Base-by-base conservation (phyloP, 2,329 filamentous ascomycete species). In the Phyllachora maydis region DNA sequence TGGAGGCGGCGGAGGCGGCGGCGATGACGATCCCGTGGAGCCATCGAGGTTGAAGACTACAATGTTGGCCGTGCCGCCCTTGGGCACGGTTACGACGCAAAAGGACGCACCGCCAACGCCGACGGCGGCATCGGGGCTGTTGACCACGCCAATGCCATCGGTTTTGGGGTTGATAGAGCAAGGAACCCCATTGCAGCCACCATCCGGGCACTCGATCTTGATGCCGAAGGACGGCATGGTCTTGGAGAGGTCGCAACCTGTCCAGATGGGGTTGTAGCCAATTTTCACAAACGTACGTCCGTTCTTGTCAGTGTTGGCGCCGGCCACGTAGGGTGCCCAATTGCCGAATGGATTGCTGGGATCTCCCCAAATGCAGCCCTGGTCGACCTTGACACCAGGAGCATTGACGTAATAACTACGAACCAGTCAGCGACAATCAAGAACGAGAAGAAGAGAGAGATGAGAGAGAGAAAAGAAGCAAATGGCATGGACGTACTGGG, bases 291-390 rank as follows among this genome's bases (percentile, higher is more conserved):
- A 83, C 2, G 75, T 81, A 30, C 63, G 47, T 23, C 76, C 77
- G 24, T 46, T 54, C 22, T 39, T 35, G 33, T 69, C 67, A 10
- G 67, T 69, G 46, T 83, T 83, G 27, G 73, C 70, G 28, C 77
- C 77, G 9, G 71, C 70, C 32, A 82, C 75, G 38, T 70, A 85
- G 3, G 74, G 68, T 23, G 63, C 56, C 77, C 77, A 83, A 51
- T 83, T 83, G 23, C 76, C 77, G 34, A 67, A 46, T 2, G 72
- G 57, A 31, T 68, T 54, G 19, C 52, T 50, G 6, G 54, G 54
- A 21, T 61, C 61, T 28, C 77, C 74, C 77, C 77, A 83, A 27
- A 72, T 46, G 42, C 77, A 85, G 23, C 63, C 75, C 23, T 67
- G 58, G 4, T 52, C 50, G 5, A 59, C 50, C 14, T 41, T 36